A percentile compares a stretch with the other conserved stretches of the same genome.
Conservation (phyloP, 805 yeast genomes). For the Tetrapisispora phaffii region DNA sequence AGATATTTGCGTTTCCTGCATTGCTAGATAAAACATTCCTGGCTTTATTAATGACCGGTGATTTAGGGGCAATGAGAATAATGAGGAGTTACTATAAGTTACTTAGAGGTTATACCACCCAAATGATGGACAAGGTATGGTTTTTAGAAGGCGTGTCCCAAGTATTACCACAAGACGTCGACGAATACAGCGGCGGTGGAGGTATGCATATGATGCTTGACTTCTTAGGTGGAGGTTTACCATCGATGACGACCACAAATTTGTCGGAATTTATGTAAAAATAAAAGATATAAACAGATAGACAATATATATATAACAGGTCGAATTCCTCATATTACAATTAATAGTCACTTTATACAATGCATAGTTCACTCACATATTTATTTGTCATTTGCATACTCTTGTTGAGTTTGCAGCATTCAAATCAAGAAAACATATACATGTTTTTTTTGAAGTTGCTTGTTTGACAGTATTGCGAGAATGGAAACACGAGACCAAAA, state of each 20-base stretch:
- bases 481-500: too few relatives aligned
- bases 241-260: conserved; percentile 38
- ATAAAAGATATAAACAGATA: too few relatives aligned
- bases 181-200: conserved; percentile 82
- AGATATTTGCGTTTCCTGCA: conserved; percentile 92
- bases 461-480: too few relatives aligned
- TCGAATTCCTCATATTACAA: too few relatives aligned
- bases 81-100: conserved; percentile 82
- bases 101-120: conserved; percentile 70
- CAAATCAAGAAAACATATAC: too few relatives aligned
- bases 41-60: conserved; percentile 72
- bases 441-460: too few relatives aligned
- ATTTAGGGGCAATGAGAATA: conserved; percentile 78
- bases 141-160: conserved; percentile 84
- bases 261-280: conserved; percentile 22
- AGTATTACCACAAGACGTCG: conserved; percentile 85
- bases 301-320: too few relatives aligned
- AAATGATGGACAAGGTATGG: conserved; percentile 87
- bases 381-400: too few relatives aligned
- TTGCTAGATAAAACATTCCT: conserved; percentile 72
- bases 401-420: too few relatives aligned
- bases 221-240: conserved; percentile 62
- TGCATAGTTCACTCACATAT: too few relatives aligned
- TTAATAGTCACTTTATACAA: too few relatives aligned
- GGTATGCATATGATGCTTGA: conserved; percentile 90